These are phyloP conservation scores for Talaromyces amestolkiae DNA, from an alignment of 2,329 filamentous ascomycete genomes.

Conservation along the genomic window DNA sequence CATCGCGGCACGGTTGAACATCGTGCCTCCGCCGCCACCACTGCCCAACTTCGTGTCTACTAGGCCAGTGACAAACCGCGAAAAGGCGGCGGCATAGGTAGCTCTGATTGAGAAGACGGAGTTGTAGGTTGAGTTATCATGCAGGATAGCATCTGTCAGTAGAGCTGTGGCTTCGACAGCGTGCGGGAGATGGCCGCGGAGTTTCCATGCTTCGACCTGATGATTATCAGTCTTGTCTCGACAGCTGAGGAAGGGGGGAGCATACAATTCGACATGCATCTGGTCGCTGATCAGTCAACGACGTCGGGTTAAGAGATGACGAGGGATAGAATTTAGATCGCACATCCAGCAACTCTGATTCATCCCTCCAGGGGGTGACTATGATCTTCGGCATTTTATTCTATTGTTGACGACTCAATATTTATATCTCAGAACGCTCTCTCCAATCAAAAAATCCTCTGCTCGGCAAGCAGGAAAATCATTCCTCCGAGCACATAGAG, in stretches of 20 bases:
- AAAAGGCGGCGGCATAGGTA: constrained; percentile 47
- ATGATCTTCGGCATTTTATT: constrained; percentile 39
- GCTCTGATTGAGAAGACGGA: constrained; percentile 47
- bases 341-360: constrained; percentile 37
- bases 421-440: neutral
- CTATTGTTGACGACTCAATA: neutral
- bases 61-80: constrained; percentile 48
- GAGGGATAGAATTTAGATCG: constrained; percentile 42
- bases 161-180: constrained; percentile 47
- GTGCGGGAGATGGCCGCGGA: constrained; percentile 46
- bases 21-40: constrained; percentile 31
- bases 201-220: constrained; percentile 46
- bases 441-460: constrained; percentile 4
- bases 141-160: constrained; percentile 47
- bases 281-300: constrained; percentile 36
- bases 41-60: constrained; percentile 45
- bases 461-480: neutral
- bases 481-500: neutral
- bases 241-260: neutral
- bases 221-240: constrained; percentile 3
- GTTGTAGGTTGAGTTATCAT: constrained; percentile 41
- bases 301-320: constrained; percentile 27
- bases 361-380: constrained; percentile 44
- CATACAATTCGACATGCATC: constrained; percentile 42
- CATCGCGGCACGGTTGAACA: constrained; percentile 45